Evolutionary conservation across 768 basidiomycete species (phyloP).

Genomic region (Boletellus ananiceps): DNA sequence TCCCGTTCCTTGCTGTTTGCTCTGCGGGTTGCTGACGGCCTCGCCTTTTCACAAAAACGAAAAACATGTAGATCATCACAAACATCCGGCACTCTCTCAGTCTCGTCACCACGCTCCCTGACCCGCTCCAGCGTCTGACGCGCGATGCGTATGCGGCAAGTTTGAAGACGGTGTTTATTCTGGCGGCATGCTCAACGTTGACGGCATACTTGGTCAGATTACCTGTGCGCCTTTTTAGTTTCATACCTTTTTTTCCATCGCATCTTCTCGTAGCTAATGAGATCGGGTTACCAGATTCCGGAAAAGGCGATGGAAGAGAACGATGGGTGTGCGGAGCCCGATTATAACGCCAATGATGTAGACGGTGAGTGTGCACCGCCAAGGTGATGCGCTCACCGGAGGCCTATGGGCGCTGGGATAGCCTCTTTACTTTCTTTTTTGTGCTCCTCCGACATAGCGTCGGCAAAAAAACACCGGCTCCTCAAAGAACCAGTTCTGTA

Average conservation of each 20-base stretch:
- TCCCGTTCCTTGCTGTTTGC: neutral
- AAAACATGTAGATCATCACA: conserved; percentile 5
- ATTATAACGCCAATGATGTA: neutral
- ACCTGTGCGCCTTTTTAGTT: conserved; percentile 10
- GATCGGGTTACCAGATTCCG: neutral
- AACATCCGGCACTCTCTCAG: conserved; percentile 19
- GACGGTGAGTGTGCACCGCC: neutral
- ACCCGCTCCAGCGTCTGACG: conserved; percentile 11
- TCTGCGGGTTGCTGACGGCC: too few relatives aligned
- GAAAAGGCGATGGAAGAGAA: neutral
- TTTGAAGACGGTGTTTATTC: conserved; percentile 16
- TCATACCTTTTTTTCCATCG: neutral
- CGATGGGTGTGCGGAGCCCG: neutral
- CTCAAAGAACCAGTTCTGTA: too few relatives aligned
- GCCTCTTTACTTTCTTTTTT: neutral
- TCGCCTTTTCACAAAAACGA: neutral
- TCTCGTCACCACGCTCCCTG: conserved; percentile 9
- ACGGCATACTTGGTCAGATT: conserved; percentile 15
- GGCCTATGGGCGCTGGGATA: neutral
- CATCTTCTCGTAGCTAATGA: neutral
- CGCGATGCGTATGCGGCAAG: conserved; percentile 21
- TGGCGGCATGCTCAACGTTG: conserved; percentile 19
- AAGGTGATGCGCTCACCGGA: neutral
- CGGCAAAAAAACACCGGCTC: too few relatives aligned
- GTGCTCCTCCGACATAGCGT: neutral